Evolutionary conservation across 176 grass and related monocot species (phyloP).

Genomic region (Carex littledalei): DNA sequence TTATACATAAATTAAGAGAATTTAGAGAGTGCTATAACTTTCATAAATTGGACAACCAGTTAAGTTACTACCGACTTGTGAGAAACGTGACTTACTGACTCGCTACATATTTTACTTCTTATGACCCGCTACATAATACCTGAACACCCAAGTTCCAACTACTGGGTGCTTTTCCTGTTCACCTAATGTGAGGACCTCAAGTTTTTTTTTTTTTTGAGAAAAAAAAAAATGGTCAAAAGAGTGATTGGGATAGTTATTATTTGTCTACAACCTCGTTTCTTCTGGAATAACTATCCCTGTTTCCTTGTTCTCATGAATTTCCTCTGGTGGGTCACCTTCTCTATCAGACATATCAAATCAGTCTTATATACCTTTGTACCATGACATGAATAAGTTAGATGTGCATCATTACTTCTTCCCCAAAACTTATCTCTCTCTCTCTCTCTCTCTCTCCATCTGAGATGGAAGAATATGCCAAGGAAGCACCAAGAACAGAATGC

Average conservation of each 20-base stretch:
- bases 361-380: neutral
- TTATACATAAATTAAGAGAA: neutral
- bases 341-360: neutral
- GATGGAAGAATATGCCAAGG: neutral
- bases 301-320: neutral
- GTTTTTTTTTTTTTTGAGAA: too few relatives aligned
- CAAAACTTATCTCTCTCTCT: too few relatives aligned
- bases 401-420: neutral
- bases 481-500: neutral
- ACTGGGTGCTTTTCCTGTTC: neutral
- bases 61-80: too few relatives aligned
- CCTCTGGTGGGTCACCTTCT: slow-evolving; percentile 14
- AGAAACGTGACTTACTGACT: neutral
- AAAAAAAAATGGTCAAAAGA: neutral
- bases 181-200: neutral
- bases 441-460: neutral
- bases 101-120: neutral
- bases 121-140: neutral
- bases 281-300: neutral
- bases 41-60: neutral
- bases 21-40: neutral
- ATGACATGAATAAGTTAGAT: neutral
- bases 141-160: neutral
- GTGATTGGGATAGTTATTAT: neutral
- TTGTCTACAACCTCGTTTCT: neutral